Evolutionary conservation across 177 flowering plant species (phyloP).

Genomic region (Vitis hybrid): DNA sequence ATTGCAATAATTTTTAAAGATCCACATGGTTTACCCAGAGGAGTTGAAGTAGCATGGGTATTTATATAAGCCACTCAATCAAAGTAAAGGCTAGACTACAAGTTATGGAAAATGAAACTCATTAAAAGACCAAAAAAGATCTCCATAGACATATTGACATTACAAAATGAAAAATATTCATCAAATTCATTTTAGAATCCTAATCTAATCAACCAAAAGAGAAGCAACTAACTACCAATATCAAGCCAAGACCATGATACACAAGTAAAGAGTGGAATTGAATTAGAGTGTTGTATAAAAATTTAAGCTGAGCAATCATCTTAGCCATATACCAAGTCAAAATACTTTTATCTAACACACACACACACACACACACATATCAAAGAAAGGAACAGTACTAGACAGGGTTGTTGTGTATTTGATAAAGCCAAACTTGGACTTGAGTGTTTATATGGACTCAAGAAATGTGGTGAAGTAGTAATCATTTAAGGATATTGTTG

Average conservation of each 20-base stretch:
- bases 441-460: too few relatives aligned
- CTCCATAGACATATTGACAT: neutral
- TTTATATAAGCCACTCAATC: slow-evolving; percentile 80
- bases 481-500: too few relatives aligned
- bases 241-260: too few relatives aligned
- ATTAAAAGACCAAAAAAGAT: neutral
- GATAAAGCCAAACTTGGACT: too few relatives aligned
- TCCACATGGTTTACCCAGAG: slow-evolving; percentile 52
- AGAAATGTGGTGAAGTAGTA: too few relatives aligned
- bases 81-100: slow-evolving; percentile 79
- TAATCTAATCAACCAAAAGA: neutral
- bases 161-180: neutral
- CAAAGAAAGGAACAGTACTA: too few relatives aligned
- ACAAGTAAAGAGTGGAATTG: too few relatives aligned
- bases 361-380: too few relatives aligned
- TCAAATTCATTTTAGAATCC: neutral
- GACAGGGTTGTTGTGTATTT: too few relatives aligned
- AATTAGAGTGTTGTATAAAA: too few relatives aligned
- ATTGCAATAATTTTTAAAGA: slow-evolving; percentile 1
- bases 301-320: neutral
- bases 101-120: slow-evolving; percentile 6
- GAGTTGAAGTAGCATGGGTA: slow-evolving; percentile 98
- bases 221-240: neutral
- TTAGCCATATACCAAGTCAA: neutral
- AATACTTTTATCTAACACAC: too few relatives aligned